Base-by-base conservation (phyloP, 139 green algal genomes). In the Chlorella sp. region DNA sequence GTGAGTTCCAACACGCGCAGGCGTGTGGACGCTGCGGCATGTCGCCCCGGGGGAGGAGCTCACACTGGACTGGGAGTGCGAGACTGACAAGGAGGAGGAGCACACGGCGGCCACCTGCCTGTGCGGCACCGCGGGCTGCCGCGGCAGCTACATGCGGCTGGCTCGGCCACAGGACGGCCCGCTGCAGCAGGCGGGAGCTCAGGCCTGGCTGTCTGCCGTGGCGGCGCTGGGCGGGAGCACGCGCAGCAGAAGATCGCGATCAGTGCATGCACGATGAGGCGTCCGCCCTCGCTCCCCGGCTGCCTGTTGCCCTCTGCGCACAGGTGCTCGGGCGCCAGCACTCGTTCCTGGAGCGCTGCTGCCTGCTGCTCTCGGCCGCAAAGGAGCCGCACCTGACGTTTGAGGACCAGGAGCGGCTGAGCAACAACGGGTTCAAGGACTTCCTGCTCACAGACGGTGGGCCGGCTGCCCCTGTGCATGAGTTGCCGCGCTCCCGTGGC, bases 51-150 rank as follows among this genome's bases (percentile, higher is more conserved):
- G 90, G 8, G 91, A 96, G 77, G 91, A 96, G 89, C 84, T 96
- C 21, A 93, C 87, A 29, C 92, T 96, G 74, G 91, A 97, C 83
- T 97, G 94, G 68, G 76, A 74, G 38, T 88, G 76, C 51, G 90
- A 95, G n/a, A 96, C 91, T 29, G 92, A 97, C 79, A 90, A 73
- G 40, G 88, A 93, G 74, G 74, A 86, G 42, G 93, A 97, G 86
- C 93, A 86, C 78, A 63, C 80, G 15, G 62, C 76, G 27, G 88
- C 90, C 42, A 90, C 88, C 48, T 97, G 93, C 80, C 85, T 97
- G 27, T 97, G 93, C 76, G 86, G 87, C 75, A 84, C 86, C 3
- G 56, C 78, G 8, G 53, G 61, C 21, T 97, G 82, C 81, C 75
- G 90, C 6, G 92, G 90, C 50, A 90, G 85, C 66, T 95, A 94